Evolutionary conservation across 495 filamentous ascomycete species (phyloP).

Genomic region (Polyplosphaeria fusca): DNA sequence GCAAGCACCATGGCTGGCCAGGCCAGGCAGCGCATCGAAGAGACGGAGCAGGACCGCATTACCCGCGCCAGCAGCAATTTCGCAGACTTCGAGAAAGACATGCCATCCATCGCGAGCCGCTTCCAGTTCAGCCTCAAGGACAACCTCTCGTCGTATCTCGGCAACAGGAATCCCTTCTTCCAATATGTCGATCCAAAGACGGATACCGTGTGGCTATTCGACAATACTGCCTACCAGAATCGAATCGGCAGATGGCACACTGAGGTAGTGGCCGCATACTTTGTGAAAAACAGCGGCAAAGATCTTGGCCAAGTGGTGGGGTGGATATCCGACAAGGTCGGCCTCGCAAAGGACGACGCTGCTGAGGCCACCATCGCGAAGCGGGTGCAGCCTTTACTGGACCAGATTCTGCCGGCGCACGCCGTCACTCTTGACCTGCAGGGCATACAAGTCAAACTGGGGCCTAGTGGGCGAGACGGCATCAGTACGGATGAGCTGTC

Average conservation of each 20-base stretch:
- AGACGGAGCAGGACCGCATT: constrained; percentile 25
- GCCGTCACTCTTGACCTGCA: constrained; percentile 58
- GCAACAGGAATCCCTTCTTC: constrained; percentile 42
- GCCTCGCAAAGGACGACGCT: constrained; percentile 59
- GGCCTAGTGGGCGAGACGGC: constrained; percentile 67
- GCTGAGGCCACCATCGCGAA: constrained; percentile 64
- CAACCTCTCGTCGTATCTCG: constrained; percentile 47
- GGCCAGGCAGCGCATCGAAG: constrained; percentile 22
- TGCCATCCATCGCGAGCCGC: constrained; percentile 27
- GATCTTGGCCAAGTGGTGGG: constrained; percentile 65
- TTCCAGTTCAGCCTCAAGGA: constrained; percentile 30
- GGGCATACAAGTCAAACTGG: constrained; percentile 48
- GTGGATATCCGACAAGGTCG: constrained; percentile 66
- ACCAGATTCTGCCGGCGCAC: constrained; percentile 66
- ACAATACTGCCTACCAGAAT: constrained; percentile 77
- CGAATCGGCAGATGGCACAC: constrained; percentile 59
- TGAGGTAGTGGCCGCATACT: constrained; percentile 77
- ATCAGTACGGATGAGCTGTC: constrained; percentile 60
- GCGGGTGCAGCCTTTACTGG: constrained; percentile 72
- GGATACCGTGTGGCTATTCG: constrained; percentile 82
- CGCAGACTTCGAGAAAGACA: constrained; percentile 29
- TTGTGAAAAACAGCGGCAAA: constrained; percentile 64
- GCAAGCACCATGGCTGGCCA: constrained; percentile 16
- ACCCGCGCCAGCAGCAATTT: constrained; percentile 20
- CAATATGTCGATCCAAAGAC: constrained; percentile 45